Evolutionary conservation across 2,329 filamentous ascomycete species (phyloP).

Genomic region (Fusarium mangiferae): DNA sequence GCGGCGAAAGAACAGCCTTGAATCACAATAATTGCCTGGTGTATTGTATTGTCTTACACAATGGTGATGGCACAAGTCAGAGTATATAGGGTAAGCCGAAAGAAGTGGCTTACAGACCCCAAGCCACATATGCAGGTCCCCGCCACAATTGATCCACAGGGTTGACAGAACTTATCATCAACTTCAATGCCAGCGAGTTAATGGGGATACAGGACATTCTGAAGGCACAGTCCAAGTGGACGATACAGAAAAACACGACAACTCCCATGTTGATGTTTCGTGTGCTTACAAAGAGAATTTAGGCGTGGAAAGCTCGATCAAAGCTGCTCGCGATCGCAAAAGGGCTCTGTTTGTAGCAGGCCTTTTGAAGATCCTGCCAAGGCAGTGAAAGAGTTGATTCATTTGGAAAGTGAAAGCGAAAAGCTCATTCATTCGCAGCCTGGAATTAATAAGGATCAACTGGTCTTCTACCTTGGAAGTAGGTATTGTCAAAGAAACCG

Average conservation of each 20-base stretch:
- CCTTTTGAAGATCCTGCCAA: conserved; percentile 38
- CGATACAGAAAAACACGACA: neutral
- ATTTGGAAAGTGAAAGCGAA: conserved; percentile 6
- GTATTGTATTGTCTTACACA: neutral
- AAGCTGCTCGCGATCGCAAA: conserved; percentile 38
- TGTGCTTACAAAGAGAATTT: neutral
- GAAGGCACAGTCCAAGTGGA: conserved; percentile 29
- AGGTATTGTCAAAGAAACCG: neutral
- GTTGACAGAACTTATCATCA: conserved; percentile 41
- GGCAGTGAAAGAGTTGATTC: conserved; percentile 28
- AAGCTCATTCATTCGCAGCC: conserved; percentile 3
- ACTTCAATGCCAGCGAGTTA: conserved; percentile 31
- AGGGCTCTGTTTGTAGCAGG: conserved; percentile 38
- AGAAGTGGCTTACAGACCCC: conserved; percentile 22
- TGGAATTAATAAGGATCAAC: neutral
- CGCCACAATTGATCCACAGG: conserved; percentile 40
- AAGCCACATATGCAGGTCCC: conserved; percentile 25
- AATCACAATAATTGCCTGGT: neutral
- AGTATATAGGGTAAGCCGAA: conserved; percentile 1
- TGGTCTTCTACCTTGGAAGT: neutral
- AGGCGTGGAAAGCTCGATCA: conserved; percentile 13
- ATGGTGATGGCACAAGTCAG: neutral
- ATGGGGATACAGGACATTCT: conserved; percentile 20
- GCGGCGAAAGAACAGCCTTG: neutral
- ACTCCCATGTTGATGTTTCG: conserved; percentile 1